phyloP scores from a whole-genome alignment of 768 basidiomycete genomes.

The Boletus subcaerulescens region DNA sequence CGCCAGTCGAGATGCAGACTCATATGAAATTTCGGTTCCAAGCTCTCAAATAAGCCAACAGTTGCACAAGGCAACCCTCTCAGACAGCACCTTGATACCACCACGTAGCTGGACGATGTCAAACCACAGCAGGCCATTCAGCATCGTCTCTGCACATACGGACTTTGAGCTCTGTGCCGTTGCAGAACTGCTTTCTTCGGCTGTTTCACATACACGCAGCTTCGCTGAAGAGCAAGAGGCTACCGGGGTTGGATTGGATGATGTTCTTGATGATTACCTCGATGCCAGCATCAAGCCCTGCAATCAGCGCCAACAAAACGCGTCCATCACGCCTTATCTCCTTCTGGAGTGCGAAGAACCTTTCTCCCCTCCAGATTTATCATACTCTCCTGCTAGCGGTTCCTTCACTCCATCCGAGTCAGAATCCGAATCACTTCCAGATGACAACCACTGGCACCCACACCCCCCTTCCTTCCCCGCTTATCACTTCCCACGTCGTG shows the following conservation, averaged over 20 bases:
- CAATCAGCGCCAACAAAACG: conserved; percentile 6
- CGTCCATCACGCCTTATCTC: conserved; percentile 18
- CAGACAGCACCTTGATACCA: conserved; percentile 25
- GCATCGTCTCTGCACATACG: conserved; percentile 45
- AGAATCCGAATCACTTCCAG: conserved; percentile 32
- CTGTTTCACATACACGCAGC: conserved; percentile 24
- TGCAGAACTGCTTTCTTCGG: conserved; percentile 44
- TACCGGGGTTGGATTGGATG: conserved; percentile 24
- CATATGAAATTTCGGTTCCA: conserved; percentile 13
- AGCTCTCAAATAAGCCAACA: conserved; percentile 12
- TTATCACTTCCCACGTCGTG: conserved; percentile 36
- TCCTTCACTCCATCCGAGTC: conserved; percentile 31
- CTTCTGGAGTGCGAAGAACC: conserved; percentile 33
- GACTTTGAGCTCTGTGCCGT: conserved; percentile 52
- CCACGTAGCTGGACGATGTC: conserved; percentile 19
- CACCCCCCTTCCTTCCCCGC: conserved; percentile 17
- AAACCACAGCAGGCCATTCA: conserved; percentile 35
- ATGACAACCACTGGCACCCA: conserved; percentile 27
- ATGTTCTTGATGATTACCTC: conserved; percentile 27
- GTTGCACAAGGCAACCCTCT: conserved; percentile 25
- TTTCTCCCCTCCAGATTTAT: conserved; percentile 23
- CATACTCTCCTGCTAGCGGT: conserved; percentile 9
- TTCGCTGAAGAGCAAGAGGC: conserved; percentile 27
- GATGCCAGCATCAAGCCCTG: conserved; percentile 23
- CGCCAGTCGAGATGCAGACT: conserved; percentile 17